These are phyloP conservation scores for Lyophyllum decastes DNA, from an alignment of 768 basidiomycete genomes.

Conservation along the genomic window DNA sequence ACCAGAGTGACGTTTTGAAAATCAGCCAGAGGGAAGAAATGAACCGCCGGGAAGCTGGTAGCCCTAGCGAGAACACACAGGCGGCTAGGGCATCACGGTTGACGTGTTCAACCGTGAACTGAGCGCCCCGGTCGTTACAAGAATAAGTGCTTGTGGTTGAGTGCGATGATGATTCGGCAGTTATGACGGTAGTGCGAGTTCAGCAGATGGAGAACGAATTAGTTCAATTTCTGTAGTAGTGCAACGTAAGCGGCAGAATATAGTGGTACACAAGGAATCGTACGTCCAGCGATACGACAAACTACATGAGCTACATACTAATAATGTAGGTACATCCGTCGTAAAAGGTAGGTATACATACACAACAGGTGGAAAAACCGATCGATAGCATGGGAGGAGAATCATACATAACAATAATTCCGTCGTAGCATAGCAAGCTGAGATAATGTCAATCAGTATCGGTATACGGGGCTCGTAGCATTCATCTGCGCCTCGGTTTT, in stretches of 20 bases:
- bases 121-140: no score
- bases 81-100: no score
- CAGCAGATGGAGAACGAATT: no score
- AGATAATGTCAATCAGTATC: not conserved
- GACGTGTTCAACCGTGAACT: no score
- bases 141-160: no score
- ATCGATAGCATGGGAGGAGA: not conserved
- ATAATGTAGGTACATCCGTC: not conserved
- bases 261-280: not conserved
- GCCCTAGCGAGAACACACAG: no score
- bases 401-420: not conserved
- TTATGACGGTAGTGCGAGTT: no score
- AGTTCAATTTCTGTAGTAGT: no score
- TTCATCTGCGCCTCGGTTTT: constrained; percentile 6
- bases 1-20: no score
- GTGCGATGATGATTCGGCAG: no score
- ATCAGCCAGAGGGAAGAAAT: no score
- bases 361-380: not conserved
- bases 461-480: not conserved
- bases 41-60: no score
- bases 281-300: not conserved
- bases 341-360: not conserved
- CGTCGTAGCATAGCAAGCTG: not conserved
- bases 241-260: not conserved
- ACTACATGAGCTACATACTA: not conserved